phyloP scores from a whole-genome alignment of 805 yeast species.

The Spathaspora boniae region DNA sequence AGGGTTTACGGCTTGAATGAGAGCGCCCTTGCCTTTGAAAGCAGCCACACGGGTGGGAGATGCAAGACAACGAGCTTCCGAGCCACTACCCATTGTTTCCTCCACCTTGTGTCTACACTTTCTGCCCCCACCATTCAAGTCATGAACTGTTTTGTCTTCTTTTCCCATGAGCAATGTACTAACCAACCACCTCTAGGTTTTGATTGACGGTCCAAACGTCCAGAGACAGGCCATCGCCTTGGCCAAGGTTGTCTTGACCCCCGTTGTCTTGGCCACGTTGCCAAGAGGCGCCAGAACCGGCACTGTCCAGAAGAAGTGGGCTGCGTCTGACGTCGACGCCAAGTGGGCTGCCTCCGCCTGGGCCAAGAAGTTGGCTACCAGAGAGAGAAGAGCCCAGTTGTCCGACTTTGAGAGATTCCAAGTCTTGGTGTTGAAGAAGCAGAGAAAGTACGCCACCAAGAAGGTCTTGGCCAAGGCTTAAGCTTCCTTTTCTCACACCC shows the following conservation, averaged over 20 bases:
- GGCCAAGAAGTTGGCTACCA: slow-evolving; percentile 98
- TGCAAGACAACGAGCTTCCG: no score
- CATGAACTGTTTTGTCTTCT: background rate
- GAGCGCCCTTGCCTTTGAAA: no score
- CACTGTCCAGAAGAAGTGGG: slow-evolving; percentile 88
- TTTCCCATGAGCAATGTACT: no score
- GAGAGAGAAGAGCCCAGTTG: slow-evolving; percentile 88
- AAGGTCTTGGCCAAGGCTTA: slow-evolving; percentile 97
- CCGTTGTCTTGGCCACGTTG: slow-evolving; percentile 76
- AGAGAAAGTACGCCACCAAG: slow-evolving; percentile 91
- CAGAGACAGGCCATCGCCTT: slow-evolving; percentile 89
- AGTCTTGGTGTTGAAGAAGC: slow-evolving; percentile 95
- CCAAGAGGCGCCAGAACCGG: slow-evolving; percentile 95
- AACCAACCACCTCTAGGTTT: slow-evolving; percentile 52
- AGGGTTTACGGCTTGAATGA: background rate
- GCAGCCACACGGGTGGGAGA: no score
- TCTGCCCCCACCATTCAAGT: background rate
- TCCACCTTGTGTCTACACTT: no score
- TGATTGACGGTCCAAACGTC: slow-evolving; percentile 95
- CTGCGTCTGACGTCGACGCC: slow-evolving; percentile 79
- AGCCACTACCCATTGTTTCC: no score
- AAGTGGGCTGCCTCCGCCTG: slow-evolving; percentile 93
- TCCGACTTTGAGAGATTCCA: slow-evolving; percentile 99
- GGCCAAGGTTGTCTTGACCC: slow-evolving; percentile 88
- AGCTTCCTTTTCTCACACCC: slow-evolving; percentile 19